phyloP scores from a whole-genome alignment of 495 filamentous ascomycete species.

The Xanthoparmelia taractica region DNA sequence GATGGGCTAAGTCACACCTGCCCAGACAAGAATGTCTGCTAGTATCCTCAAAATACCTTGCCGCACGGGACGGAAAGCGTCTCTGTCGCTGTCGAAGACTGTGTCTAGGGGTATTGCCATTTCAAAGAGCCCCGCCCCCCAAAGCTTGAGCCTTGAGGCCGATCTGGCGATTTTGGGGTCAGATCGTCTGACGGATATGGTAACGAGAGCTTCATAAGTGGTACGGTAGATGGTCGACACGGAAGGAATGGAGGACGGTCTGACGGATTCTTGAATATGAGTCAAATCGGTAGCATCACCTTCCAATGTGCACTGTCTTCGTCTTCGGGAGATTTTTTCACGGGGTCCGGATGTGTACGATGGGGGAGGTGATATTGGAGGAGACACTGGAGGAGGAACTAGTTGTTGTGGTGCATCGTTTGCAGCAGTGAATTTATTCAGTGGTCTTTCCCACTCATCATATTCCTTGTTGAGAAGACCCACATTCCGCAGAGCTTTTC shows the following conservation, averaged over 20 bases:
- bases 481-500: no score
- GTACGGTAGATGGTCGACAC: neutral
- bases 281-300: no score
- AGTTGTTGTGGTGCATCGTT: no score
- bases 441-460: no score
- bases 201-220: neutral
- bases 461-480: no score
- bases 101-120: neutral
- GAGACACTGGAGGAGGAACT: no score
- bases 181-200: neutral
- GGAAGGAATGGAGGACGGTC: no score
- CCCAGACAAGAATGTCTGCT: neutral
- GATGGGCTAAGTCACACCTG: neutral
- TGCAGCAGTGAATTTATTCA: no score
- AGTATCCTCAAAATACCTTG: neutral
- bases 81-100: neutral
- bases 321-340: no score
- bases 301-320: no score
- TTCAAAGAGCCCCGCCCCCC: conserved; percentile 3
- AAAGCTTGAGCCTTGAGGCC: neutral
- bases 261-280: neutral
- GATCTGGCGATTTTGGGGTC: neutral
- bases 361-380: no score
- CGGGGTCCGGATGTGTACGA: no score
- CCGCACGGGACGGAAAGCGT: neutral